These are phyloP conservation scores for Rhynchosporium graminicola DNA, from an alignment of 2,329 filamentous ascomycete genomes.

Conservation along the genomic window DNA sequence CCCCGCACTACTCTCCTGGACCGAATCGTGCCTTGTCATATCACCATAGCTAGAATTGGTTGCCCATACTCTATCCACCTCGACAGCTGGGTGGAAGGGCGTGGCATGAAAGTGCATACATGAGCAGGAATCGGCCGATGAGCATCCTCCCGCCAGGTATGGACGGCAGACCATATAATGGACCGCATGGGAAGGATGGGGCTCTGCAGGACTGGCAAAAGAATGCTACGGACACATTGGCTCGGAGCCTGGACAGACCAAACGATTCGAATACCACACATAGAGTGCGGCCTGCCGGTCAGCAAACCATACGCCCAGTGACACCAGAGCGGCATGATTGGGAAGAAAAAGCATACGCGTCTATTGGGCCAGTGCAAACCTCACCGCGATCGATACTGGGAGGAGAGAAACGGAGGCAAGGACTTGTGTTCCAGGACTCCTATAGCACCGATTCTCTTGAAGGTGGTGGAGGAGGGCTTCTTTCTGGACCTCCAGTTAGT, in stretches of 20 bases:
- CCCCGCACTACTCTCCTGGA: background rate
- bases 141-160: constrained; percentile 48
- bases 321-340: constrained; percentile 58
- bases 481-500: constrained; percentile 33
- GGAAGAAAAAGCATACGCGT: constrained; percentile 26
- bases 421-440: constrained; percentile 62
- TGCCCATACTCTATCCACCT: constrained; percentile 8
- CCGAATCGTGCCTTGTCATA: background rate
- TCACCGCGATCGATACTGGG: constrained; percentile 52
- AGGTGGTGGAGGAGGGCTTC: constrained; percentile 16
- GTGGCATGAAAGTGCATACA: constrained; percentile 33
- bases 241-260: constrained; percentile 33
- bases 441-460: constrained; percentile 45
- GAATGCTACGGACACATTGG: constrained; percentile 36
- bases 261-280: constrained; percentile 30
- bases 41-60: constrained; percentile 9
- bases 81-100: constrained; percentile 19
- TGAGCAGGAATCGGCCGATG: constrained; percentile 40
- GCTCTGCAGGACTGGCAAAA: constrained; percentile 37
- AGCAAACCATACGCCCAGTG: constrained; percentile 59
- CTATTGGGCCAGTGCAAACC: constrained; percentile 44
- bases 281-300: constrained; percentile 38
- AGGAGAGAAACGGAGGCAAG: constrained; percentile 53
- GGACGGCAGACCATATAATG: constrained; percentile 47
- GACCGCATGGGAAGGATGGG: constrained; percentile 37